These are phyloP conservation scores for Angophora floribunda DNA, from an alignment of 345 rosid genomes.

Conservation along the genomic window DNA sequence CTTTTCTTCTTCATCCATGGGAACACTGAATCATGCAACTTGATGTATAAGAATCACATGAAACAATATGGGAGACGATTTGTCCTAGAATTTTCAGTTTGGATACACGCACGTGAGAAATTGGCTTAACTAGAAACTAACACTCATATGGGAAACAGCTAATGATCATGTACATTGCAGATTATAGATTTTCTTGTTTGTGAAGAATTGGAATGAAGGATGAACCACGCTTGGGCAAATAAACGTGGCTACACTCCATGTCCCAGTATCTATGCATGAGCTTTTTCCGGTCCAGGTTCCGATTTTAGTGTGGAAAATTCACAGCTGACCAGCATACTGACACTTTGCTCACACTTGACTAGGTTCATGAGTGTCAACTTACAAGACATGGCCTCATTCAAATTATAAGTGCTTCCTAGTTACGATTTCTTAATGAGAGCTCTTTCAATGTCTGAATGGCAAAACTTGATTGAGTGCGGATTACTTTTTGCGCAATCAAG, in stretches of 20 bases:
- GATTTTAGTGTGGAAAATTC: not conserved
- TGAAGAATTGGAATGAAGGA: not conserved
- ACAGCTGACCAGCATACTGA: not conserved
- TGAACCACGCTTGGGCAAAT: not conserved
- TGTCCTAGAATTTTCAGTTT: not conserved
- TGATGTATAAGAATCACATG: not conserved
- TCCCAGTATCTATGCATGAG: not conserved
- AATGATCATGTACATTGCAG: not conserved
- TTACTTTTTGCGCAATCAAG: not conserved
- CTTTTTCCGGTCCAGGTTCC: not conserved
- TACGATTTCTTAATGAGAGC: not conserved
- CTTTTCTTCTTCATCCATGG: slow-evolving; percentile 90
- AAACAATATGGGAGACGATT: not conserved
- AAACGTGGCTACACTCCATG: not conserved
- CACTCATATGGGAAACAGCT: not conserved
- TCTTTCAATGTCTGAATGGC: not conserved
- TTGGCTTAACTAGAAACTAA: not conserved
- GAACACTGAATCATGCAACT: slow-evolving; percentile 48
- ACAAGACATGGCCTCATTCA: not conserved
- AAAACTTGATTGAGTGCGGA: not conserved
- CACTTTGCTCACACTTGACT: not conserved
- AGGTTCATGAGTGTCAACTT: not conserved
- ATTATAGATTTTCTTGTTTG: not conserved
- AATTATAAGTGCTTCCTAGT: not conserved
- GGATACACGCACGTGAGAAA: not conserved